Evolutionary conservation across 176 grass and related monocot species (phyloP).

Genomic region (Poa pratensis): DNA sequence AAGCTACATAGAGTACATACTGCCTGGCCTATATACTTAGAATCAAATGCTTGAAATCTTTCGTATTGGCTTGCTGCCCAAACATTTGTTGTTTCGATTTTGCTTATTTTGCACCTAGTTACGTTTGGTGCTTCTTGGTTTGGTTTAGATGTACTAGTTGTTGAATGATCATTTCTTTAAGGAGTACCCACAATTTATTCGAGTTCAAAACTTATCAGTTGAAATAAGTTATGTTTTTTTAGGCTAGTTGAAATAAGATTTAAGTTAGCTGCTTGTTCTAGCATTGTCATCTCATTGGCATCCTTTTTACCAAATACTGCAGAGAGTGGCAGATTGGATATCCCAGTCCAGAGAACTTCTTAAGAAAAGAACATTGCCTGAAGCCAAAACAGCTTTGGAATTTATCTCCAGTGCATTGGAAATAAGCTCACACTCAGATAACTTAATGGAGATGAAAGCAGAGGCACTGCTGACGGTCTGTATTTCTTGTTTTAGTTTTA

Average conservation of each 20-base stretch:
- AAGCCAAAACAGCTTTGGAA: constrained; percentile 72
- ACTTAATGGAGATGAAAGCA: constrained; percentile 87
- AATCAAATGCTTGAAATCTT: background rate
- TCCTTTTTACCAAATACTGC: constrained; percentile 28
- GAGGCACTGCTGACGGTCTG: constrained; percentile 79
- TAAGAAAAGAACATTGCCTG: constrained; percentile 70
- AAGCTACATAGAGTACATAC: background rate
- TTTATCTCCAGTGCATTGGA: constrained; percentile 78
- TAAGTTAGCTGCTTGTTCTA: constrained; percentile 27
- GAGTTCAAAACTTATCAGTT: background rate
- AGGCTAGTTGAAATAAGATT: constrained; percentile 7
- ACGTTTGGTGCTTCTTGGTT: constrained; percentile 6
- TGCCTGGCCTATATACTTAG: background rate
- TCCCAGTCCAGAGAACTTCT: constrained; percentile 68
- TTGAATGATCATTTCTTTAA: constrained; percentile 12
- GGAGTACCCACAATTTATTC: constrained; percentile 15
- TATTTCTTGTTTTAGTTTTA: constrained; percentile 31
- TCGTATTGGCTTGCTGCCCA: background rate
- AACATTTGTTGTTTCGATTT: background rate
- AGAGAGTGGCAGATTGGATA: constrained; percentile 75
- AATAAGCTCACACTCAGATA: constrained; percentile 79
- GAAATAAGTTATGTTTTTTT: background rate
- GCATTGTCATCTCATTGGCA: constrained; percentile 16
- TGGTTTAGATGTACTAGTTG: constrained; percentile 26
- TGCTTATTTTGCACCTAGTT: constrained; percentile 25